These are phyloP conservation scores for Skeletonema tropicum DNA, from an alignment of 108 stramenopile genomes.

Conservation along the genomic window DNA sequence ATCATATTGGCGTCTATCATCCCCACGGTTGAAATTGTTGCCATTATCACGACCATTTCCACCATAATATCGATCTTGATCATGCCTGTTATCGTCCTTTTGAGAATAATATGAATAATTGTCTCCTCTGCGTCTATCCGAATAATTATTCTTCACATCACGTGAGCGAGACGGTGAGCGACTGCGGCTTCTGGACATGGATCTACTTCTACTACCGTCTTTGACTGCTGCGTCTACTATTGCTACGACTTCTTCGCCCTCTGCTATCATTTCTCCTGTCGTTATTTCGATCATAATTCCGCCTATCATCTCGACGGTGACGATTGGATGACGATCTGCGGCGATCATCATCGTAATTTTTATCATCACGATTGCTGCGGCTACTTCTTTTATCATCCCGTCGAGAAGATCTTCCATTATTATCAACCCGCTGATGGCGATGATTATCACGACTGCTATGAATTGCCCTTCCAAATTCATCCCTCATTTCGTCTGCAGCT, in stretches of 20 bases:
- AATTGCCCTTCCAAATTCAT: slow-evolving; percentile 40
- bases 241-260: slow-evolving; percentile 8
- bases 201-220: slow-evolving; percentile 3
- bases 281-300: slow-evolving; percentile 4
- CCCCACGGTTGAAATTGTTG: not conserved
- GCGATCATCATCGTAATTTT: slow-evolving; percentile 48
- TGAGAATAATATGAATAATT: not conserved
- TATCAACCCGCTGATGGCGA: not conserved
- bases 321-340: slow-evolving; percentile 50
- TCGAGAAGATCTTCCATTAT: not conserved
- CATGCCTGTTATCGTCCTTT: not conserved
- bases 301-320: not conserved
- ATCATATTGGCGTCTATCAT: not conserved
- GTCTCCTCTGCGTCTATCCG: not conserved
- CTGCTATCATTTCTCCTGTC: slow-evolving; percentile 1
- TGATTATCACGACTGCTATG: not conserved
- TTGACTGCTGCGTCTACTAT: slow-evolving; percentile 4
- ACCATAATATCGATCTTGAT: not conserved
- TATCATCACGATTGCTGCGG: not conserved
- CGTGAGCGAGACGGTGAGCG: not conserved
- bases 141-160: not conserved
- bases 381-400: not conserved
- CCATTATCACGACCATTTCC: slow-evolving; percentile 10
- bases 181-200: not conserved
- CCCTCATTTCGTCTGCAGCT: not conserved